Percentiles rank a stretch among this genome's conserved stretches.
phyloP scores from a whole-genome alignment of 495 filamentous ascomycete genomes.

The Penicillium robsamsonii region DNA sequence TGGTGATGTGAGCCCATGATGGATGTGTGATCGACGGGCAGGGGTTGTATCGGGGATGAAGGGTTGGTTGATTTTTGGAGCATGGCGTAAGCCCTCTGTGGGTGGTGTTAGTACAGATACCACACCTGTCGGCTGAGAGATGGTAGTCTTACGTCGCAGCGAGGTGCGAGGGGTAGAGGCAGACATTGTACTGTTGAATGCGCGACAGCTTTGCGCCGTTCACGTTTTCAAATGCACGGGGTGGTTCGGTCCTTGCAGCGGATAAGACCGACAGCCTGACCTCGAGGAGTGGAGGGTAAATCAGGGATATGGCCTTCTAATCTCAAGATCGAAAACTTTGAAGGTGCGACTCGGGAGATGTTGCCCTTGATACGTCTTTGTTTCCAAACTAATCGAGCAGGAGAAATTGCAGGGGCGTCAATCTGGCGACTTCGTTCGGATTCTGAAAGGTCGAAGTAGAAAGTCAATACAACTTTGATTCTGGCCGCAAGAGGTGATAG shows the following conservation, averaged over 20 bases:
- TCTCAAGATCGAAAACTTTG: background rate
- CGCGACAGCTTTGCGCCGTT: conserved; percentile 6
- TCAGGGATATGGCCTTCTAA: background rate
- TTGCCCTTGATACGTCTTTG: conserved; percentile 12
- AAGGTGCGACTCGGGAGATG: background rate
- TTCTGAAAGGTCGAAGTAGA: background rate
- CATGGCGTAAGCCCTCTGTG: conserved; percentile 48
- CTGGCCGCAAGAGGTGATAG: background rate
- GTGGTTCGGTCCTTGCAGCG: background rate
- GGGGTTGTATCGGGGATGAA: conserved; percentile 47
- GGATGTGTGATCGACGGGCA: conserved; percentile 38
- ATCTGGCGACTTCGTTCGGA: background rate
- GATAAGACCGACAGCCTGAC: background rate
- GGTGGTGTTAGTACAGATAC: conserved; percentile 17
- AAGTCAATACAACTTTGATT: background rate
- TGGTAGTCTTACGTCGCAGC: conserved; percentile 25
- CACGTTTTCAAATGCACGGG: background rate
- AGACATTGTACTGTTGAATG: conserved; percentile 21
- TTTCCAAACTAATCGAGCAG: background rate
- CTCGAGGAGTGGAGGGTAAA: background rate
- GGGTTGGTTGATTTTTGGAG: conserved; percentile 47
- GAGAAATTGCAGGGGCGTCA: background rate
- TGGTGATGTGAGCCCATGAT: conserved; percentile 35
- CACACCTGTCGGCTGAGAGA: background rate
- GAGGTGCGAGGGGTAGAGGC: conserved; percentile 29